Base-by-base conservation (phyloP, 192 early-diverging fungal species). In the Haplosporangium gracile region DNA sequence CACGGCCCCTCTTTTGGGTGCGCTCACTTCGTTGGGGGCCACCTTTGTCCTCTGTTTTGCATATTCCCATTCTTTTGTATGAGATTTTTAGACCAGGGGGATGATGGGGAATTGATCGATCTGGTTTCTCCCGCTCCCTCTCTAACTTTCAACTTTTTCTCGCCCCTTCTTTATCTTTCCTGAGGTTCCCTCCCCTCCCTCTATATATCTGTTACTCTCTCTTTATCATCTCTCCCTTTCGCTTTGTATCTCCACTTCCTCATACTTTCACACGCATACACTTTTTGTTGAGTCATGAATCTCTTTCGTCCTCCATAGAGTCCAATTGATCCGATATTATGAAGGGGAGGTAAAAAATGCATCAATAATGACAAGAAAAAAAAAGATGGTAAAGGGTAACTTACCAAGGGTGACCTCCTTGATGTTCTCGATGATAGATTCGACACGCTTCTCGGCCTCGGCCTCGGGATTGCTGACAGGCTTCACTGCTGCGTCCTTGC, bases 351-450 rank as follows among this genome's bases (percentile, higher is more conserved):
- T 26, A 24, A 29, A 60, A 9, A 11, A 26, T 22, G 5, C 49
- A 42, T 26, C 26, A 20, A 26, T 51, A 45, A 36, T 45, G 11
- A 49, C 3, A 51, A 18, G 22, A 45, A 47, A 39, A 26, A n/a
- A 74, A 29, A 24, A 68, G 40, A 38, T n/a, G 40, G n/a, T 16
- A n/a, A 26, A n/a, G 24, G 16, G 20, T 9, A 36, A 49, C 78
- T 78, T 86, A 86, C 84, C 84, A 36, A 81, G 47, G 15, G 84
- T 86, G 47, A 86, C 79, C 45, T 78, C 84, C 53, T 86, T 86
- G 74, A 86, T 86, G 65, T 81, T 81, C 71, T 81, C 84, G 47
- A 81, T 78, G 39, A 86, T 78, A 9, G 84, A 74, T 60, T 86
- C 84, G 63, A 86, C 79, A 68, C 84, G 78, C 76, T 75, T 86